A percentile compares a stretch with the other conserved stretches of the same genome.
phyloP scores from a whole-genome alignment of 257 asterid genomes.

The Lavandula angustifolia region DNA sequence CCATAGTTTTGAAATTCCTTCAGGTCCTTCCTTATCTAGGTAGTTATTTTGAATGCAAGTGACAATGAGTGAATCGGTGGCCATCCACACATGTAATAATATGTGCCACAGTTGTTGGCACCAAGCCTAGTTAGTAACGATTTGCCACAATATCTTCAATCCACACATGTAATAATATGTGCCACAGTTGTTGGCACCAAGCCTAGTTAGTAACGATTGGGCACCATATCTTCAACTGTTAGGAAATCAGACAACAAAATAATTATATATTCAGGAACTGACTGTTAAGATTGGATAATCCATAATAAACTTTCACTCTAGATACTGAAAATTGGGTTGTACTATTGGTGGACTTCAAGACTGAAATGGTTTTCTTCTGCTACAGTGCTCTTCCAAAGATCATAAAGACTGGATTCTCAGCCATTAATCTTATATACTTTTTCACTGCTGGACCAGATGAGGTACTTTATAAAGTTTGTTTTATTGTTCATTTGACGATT shows the following conservation, averaged over 20 bases:
- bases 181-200: neutral
- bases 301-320: no score
- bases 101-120: neutral
- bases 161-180: neutral
- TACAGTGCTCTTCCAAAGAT: slow-evolving; percentile 89
- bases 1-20: no score
- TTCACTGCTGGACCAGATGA: slow-evolving; percentile 99
- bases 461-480: slow-evolving; percentile 49
- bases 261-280: neutral
- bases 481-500: neutral
- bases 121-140: neutral
- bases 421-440: slow-evolving; percentile 94
- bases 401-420: slow-evolving; percentile 96
- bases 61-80: neutral
- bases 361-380: slow-evolving; percentile 38
- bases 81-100: no score
- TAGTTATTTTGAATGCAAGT: neutral
- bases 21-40: neutral
- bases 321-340: no score
- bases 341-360: slow-evolving; percentile 10
- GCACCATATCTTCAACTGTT: slow-evolving; percentile 10
- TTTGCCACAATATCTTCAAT: no score
- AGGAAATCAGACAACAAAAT: neutral
- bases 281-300: no score
- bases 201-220: neutral